A percentile compares a stretch with the other conserved stretches of the same genome.
These are phyloP conservation scores for Pycnococcus provasolii DNA, from an alignment of 139 green algal species.

Conservation along the genomic window DNA sequence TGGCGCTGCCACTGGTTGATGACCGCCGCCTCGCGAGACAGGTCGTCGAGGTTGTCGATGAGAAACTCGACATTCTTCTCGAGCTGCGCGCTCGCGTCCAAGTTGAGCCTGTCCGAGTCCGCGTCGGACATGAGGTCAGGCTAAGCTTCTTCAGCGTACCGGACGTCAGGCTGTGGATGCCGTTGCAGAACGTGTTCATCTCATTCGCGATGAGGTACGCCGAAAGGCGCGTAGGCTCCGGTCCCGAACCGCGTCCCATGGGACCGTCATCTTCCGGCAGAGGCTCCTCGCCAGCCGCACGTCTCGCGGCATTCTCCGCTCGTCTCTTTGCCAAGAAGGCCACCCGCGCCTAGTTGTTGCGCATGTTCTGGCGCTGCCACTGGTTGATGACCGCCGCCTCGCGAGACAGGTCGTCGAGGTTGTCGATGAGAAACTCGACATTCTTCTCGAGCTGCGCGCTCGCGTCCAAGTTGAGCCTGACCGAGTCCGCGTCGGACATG, in stretches of 20 bases:
- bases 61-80: constrained; percentile 81
- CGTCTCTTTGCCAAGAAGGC: background rate
- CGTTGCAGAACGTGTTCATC: no score
- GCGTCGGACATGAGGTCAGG: no score
- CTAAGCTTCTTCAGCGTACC: no score
- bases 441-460: constrained; percentile 74
- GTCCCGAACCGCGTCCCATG: no score
- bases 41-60: constrained; percentile 87
- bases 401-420: constrained; percentile 76
- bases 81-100: constrained; percentile 61
- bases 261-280: constrained; percentile 87
- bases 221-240: no score
- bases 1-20: constrained; percentile 64
- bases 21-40: constrained; percentile 52
- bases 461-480: constrained; percentile 62
- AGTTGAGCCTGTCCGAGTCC: constrained; percentile 63
- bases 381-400: constrained; percentile 55
- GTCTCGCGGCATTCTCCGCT: constrained; percentile 74
- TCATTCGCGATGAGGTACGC: no score
- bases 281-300: constrained; percentile 68
- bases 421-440: constrained; percentile 78
- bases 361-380: constrained; percentile 61
- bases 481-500: constrained; percentile 45
- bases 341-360: constrained; percentile 62
- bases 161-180: no score